Conservation (phyloP, 768 basidiomycete genomes). For the Leccinum pellstonianum region DNA sequence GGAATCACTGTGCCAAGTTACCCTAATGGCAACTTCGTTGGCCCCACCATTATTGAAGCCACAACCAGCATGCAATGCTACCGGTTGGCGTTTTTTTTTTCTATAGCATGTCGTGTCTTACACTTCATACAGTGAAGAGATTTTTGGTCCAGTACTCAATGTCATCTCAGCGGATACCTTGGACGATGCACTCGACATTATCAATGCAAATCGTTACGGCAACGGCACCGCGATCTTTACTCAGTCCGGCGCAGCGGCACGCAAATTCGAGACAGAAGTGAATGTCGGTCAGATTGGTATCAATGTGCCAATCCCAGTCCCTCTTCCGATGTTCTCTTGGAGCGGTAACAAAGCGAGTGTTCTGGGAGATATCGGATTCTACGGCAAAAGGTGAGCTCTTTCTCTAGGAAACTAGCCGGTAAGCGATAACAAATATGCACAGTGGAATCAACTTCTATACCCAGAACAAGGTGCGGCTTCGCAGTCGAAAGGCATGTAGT, state of each 20-base stretch:
- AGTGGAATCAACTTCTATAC: constrained; percentile 96
- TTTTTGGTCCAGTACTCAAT: constrained; percentile 89
- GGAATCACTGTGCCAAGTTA: constrained; percentile 65
- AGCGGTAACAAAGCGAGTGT: constrained; percentile 90
- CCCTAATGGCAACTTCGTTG: constrained; percentile 90
- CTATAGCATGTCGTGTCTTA: neutral
- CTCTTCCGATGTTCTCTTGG: constrained; percentile 94
- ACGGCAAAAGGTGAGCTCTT: constrained; percentile 69
- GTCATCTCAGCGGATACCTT: constrained; percentile 77
- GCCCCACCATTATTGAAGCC: constrained; percentile 86
- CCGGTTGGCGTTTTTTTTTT: constrained; percentile 49
- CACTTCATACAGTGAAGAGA: constrained; percentile 66
- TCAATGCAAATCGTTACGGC: constrained; percentile 89
- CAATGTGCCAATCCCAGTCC: constrained; percentile 92
- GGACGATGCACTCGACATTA: constrained; percentile 85
- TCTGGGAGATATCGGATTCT: constrained; percentile 87
- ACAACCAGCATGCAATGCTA: constrained; percentile 85
- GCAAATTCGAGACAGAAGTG: constrained; percentile 85
- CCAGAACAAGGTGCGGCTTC: constrained; percentile 72
- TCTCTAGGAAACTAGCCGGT: neutral
- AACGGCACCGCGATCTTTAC: constrained; percentile 97
- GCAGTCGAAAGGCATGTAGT: neutral
- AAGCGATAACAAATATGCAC: constrained; percentile 4
- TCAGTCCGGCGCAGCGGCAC: constrained; percentile 91
- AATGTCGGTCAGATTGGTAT: constrained; percentile 93